Base-by-base conservation (phyloP, 1,284 basidiomycete genomes). In the Cryptococcus sp. region DNA sequence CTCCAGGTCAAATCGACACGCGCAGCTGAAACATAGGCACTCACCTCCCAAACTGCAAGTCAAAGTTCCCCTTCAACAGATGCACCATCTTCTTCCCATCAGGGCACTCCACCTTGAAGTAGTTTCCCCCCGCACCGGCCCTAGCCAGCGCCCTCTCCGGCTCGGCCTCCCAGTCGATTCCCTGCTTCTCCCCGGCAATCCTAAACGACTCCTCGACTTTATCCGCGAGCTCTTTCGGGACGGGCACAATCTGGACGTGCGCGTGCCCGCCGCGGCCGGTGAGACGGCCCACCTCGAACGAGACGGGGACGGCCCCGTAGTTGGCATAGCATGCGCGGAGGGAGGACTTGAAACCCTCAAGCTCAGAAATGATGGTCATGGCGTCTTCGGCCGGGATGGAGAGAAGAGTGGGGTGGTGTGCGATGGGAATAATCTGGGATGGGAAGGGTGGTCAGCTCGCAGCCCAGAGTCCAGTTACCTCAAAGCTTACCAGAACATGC, bases 31-130 rank as follows among this genome's bases (percentile, higher is more conserved):
- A 21, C 16, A 33, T 9, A n/a, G 46, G 44, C 28, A 61, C 85
- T 68, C 67, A 93, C 91, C 93, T 84, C 56, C 91, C 93, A 77
- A 96, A 97, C 73, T 96, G 91, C 51, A 97, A 79, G 63, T 87
- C 87, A 69, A 97, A 97, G 48, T 87, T 86, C 47, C 86, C 82
- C 69, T 85, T 85, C 68, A 96, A 84, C 59, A 91, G 74, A 78
- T 95, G 90, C 28, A 96, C 85, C 79, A 96, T 79, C 75, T 83
- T 87, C 60, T 81, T 80, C n/a, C 92, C 92, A 64, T 87, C 85
- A 0, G 94, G 93, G 50, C 95, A 78, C 67, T 95, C 91, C 4
- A 96, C 87, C 63, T 85, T 85, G 80, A 96, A 95, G 77, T 94
- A 95, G 57, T 87, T 85, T 55, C 85, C 83, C 48, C 78, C 76